These are phyloP conservation scores for Podaxis carcinomalis DNA, from an alignment of 768 basidiomycete species.

Conservation along the genomic window DNA sequence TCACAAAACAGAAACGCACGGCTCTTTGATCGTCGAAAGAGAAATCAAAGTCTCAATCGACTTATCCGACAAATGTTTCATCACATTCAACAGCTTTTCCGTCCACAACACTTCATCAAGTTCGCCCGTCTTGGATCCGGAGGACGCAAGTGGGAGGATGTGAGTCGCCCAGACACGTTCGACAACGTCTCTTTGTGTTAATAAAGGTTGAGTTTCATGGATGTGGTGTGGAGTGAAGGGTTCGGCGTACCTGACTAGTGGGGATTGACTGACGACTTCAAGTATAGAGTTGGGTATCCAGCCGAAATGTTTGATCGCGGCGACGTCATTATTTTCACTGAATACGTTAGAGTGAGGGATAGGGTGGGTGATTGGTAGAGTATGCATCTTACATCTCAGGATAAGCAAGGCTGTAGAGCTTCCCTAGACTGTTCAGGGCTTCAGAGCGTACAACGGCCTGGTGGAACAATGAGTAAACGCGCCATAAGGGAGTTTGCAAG, in stretches of 20 bases:
- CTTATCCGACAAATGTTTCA: constrained; percentile 63
- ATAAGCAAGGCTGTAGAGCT: constrained; percentile 77
- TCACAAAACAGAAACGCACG: constrained; percentile 37
- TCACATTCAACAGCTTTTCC: constrained; percentile 70
- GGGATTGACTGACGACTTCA: constrained; percentile 41
- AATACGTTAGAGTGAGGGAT: background rate
- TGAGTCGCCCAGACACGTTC: constrained; percentile 70
- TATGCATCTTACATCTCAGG: constrained; percentile 76
- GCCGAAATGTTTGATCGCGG: constrained; percentile 74
- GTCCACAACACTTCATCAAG: constrained; percentile 84
- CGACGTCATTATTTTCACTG: constrained; percentile 77
- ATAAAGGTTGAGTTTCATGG: constrained; percentile 1
- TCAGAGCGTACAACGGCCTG: constrained; percentile 64
- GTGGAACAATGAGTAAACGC: background rate
- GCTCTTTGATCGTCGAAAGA: constrained; percentile 58
- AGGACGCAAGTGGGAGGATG: constrained; percentile 60
- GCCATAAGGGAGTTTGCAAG: background rate
- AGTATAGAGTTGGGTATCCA: constrained; percentile 89
- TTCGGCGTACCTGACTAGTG: constrained; percentile 53
- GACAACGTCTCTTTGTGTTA: constrained; percentile 42
- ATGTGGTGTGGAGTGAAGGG: background rate
- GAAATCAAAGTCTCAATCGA: constrained; percentile 52
- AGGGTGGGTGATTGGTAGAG: background rate
- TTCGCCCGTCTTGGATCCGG: constrained; percentile 45
- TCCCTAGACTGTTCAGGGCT: constrained; percentile 73